Percentiles rank a stretch among this genome's conserved stretches.
Evolutionary conservation across 139 green algal genomes (phyloP).

Genomic region (Marvania coccoides): DNA sequence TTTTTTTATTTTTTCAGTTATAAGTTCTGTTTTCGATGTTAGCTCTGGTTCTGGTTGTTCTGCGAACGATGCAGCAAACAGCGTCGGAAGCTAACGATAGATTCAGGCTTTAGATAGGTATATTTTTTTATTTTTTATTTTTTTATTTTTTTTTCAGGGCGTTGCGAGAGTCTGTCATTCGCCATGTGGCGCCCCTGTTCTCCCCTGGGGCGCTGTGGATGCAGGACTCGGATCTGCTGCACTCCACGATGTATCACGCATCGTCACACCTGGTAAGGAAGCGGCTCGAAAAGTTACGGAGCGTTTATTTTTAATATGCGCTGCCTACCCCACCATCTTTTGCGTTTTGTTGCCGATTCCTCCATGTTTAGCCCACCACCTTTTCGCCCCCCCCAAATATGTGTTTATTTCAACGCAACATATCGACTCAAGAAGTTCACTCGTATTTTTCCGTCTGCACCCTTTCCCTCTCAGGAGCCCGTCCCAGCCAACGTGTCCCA

Average conservation of each 20-base stretch:
- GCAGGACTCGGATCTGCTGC: slow-evolving; percentile 47
- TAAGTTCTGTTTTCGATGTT: neutral
- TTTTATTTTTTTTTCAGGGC: no score
- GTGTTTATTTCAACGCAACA: neutral
- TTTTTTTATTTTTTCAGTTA: neutral
- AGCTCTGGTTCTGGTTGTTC: neutral
- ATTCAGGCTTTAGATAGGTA: no score
- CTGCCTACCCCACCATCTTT: neutral
- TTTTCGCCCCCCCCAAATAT: neutral
- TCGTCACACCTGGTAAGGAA: slow-evolving; percentile 48
- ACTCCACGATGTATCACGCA: slow-evolving; percentile 63
- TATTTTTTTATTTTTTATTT: no score
- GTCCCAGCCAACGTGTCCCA: slow-evolving; percentile 23
- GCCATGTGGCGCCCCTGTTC: slow-evolving; percentile 25
- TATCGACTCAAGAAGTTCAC: neutral
- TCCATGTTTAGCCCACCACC: neutral
- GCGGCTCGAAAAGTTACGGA: neutral
- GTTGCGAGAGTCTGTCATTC: slow-evolving; percentile 16
- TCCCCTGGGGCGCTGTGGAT: slow-evolving; percentile 38
- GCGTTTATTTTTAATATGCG: neutral
- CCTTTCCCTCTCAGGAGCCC: slow-evolving; percentile 28
- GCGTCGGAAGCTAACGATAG: no score
- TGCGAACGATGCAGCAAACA: no score
- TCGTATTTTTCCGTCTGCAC: neutral
- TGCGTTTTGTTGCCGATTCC: neutral